Conservation (phyloP, 371 early-diverging fungal species). For the Cokeromyces recurvatus region DNA sequence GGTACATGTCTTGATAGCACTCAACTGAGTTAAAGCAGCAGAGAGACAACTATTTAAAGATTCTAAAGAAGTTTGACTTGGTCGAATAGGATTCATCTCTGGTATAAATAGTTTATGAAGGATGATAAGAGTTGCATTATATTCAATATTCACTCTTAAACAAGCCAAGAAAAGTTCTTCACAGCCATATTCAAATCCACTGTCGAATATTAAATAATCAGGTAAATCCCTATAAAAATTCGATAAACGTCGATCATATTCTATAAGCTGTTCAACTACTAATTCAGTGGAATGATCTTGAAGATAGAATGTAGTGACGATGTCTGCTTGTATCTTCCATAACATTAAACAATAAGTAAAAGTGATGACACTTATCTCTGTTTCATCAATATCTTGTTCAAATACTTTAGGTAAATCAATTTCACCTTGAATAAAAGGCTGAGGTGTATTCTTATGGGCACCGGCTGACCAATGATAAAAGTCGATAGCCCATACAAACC, state of each 20-base stretch:
- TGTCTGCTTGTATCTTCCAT: constrained; percentile 26
- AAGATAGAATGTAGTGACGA: constrained; percentile 22
- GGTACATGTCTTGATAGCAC: constrained; percentile 24
- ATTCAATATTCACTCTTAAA: constrained; percentile 32
- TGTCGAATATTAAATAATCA: constrained; percentile 22
- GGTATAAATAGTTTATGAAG: constrained; percentile 36
- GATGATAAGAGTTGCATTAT: constrained; percentile 36
- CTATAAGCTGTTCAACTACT: constrained; percentile 19
- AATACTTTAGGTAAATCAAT: constrained; percentile 27
- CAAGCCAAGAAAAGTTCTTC: constrained; percentile 28
- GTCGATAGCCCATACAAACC: constrained; percentile 33
- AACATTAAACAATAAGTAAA: constrained; percentile 17
- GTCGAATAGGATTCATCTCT: constrained; percentile 17
- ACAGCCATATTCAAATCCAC: constrained; percentile 31
- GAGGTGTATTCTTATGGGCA: constrained; percentile 22
- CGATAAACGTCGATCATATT: constrained; percentile 17
- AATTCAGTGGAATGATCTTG: constrained; percentile 12
- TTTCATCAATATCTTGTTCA: constrained; percentile 33
- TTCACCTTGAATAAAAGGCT: constrained; percentile 17
- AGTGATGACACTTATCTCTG: constrained; percentile 23
- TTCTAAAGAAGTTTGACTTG: constrained; percentile 18
- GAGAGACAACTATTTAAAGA: constrained; percentile 31
- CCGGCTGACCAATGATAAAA: constrained; percentile 30
- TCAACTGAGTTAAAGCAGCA: constrained; percentile 22
- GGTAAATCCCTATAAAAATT: constrained; percentile 19